These are phyloP conservation scores for Gossypium gossypioides DNA, from an alignment of 441 rosid species.

Conservation along the genomic window DNA sequence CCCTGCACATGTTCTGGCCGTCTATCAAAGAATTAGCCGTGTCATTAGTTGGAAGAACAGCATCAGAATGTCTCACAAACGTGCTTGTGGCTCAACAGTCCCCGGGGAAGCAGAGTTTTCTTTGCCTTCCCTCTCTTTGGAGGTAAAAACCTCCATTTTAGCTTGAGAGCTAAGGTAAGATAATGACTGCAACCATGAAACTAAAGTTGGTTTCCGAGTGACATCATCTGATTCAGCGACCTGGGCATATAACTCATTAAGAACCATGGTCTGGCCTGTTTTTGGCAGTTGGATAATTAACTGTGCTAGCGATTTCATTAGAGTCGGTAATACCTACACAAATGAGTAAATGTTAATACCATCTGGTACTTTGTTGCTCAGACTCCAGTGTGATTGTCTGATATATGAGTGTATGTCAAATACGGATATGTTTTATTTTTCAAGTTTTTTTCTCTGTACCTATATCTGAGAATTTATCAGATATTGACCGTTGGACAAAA, in stretches of 20 bases:
- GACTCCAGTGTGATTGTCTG: not conserved
- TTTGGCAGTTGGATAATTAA: slow-evolving; percentile 48
- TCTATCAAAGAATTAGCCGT: slow-evolving; percentile 40
- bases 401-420: not conserved
- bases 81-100: slow-evolving; percentile 28
- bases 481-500: not conserved
- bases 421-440: not conserved
- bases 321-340: slow-evolving; percentile 54
- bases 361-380: not conserved
- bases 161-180: slow-evolving; percentile 57
- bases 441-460: not conserved
- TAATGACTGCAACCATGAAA: slow-evolving; percentile 88
- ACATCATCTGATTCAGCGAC: slow-evolving; percentile 92
- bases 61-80: slow-evolving; percentile 35
- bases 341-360: slow-evolving; percentile 6
- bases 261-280: slow-evolving; percentile 59
- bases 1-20: slow-evolving; percentile 46
- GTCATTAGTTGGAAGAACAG: slow-evolving; percentile 26
- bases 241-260: slow-evolving; percentile 55
- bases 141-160: slow-evolving; percentile 17
- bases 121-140: slow-evolving; percentile 17
- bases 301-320: slow-evolving; percentile 69
- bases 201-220: slow-evolving; percentile 71
- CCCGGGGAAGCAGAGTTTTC: slow-evolving; percentile 17
- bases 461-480: not conserved